Conservation (phyloP, 2,329 filamentous ascomycete genomes). For the Trichoderma afroharzianum region DNA sequence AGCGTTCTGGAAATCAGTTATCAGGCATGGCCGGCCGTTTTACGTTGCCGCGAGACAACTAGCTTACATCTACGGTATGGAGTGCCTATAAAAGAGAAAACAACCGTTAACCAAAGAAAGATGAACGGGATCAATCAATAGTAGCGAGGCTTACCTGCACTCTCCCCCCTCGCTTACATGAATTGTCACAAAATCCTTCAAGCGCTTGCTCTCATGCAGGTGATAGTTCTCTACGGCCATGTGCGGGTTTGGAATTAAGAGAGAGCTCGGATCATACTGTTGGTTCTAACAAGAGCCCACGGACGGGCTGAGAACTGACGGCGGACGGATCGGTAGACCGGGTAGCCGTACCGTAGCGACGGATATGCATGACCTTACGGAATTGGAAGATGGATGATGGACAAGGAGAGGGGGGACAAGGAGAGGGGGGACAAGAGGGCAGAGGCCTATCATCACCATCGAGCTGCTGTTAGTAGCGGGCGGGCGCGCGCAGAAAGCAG, state of each 20-base stretch:
- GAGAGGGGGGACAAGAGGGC: no score
- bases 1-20: not conserved
- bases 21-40: not conserved
- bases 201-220: constrained; percentile 3
- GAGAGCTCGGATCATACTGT: not conserved
- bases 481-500: not conserved
- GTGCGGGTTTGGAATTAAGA: not conserved
- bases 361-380: constrained; percentile 14
- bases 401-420: not conserved
- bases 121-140: not conserved
- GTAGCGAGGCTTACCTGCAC: not conserved
- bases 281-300: not conserved
- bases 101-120: not conserved
- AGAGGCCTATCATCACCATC: not conserved
- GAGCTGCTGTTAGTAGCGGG: not conserved
- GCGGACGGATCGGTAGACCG: constrained; percentile 13
- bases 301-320: constrained; percentile 4
- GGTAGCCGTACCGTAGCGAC: constrained; percentile 6
- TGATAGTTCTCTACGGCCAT: not conserved
- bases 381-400: not conserved
- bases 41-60: not conserved
- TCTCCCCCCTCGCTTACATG: not conserved
- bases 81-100: not conserved
- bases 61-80: not conserved
- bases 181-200: not conserved